These are phyloP conservation scores for Wallacemonas rigidus DNA, from an alignment of 208 protist species.

Conservation along the genomic window DNA sequence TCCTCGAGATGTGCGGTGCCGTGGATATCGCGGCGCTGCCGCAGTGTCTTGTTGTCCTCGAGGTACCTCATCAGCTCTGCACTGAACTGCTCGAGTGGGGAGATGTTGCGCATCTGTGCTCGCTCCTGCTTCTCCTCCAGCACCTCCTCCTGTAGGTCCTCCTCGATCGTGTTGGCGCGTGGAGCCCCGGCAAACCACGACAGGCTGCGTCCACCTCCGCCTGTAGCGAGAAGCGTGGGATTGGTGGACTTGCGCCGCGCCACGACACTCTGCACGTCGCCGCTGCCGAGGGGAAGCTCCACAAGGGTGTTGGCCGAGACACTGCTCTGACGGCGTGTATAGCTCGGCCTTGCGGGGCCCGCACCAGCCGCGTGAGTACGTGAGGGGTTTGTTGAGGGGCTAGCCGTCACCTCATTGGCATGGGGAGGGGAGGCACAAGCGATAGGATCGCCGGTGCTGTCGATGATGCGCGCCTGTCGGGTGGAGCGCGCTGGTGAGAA, in stretches of 20 bases:
- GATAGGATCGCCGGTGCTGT: background rate
- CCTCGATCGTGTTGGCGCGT: conserved; percentile 21
- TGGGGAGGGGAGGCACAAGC: background rate
- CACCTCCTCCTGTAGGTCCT: conserved; percentile 29
- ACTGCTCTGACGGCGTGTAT: conserved; percentile 10
- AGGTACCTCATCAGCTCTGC: conserved; percentile 26
- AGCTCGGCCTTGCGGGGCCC: background rate
- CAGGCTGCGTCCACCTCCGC: conserved; percentile 2
- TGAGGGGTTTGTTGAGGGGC: too few species aligned
- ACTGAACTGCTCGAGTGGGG: conserved; percentile 20
- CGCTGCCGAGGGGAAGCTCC: background rate
- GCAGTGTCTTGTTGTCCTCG: conserved; percentile 19
- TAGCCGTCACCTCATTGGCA: too few species aligned
- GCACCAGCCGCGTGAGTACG: background rate
- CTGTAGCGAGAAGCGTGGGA: background rate
- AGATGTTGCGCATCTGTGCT: background rate
- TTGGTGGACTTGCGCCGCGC: conserved; percentile 2
- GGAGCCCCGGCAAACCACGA: conserved; percentile 19
- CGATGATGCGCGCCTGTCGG: background rate
- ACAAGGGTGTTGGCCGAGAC: background rate
- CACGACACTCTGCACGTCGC: conserved; percentile 9
- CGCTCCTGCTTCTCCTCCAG: conserved; percentile 27
- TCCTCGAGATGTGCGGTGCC: conserved; percentile 14
- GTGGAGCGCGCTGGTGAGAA: conserved; percentile 8
- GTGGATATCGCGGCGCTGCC: background rate